phyloP scores from a whole-genome alignment of 2,329 filamentous ascomycete genomes.

The Microcyclosporella mali region DNA sequence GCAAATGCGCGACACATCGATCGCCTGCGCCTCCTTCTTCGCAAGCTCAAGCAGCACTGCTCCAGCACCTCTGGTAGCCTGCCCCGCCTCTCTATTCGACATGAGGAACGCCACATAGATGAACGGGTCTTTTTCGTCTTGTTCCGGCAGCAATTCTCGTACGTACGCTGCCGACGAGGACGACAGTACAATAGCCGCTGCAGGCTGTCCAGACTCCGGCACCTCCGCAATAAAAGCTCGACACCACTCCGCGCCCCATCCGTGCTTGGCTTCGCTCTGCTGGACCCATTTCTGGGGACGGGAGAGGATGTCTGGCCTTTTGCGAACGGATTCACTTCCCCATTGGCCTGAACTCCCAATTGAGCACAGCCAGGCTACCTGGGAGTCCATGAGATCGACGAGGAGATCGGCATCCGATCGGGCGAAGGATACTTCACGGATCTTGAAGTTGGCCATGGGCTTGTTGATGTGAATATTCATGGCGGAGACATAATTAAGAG shows the following conservation, averaged over 20 bases:
- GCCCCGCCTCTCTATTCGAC: conserved; percentile 11
- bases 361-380: conserved; percentile 11
- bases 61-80: conserved; percentile 9
- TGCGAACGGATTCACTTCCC: conserved; percentile 9
- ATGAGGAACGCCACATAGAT: conserved; percentile 15
- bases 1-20: conserved; percentile 10
- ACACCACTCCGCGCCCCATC: conserved; percentile 9
- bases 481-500: no score
- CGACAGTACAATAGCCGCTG: conserved; percentile 12
- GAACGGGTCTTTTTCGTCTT: conserved; percentile 14
- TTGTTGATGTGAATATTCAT: no score
- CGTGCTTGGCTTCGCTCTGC: conserved; percentile 4
- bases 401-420: conserved; percentile 11
- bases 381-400: conserved; percentile 16
- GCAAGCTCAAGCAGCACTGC: conserved; percentile 11
- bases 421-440: conserved; percentile 12
- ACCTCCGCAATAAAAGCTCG: conserved; percentile 12
- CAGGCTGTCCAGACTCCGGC: conserved; percentile 1
- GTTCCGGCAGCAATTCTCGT: conserved; percentile 59
- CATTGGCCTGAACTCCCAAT: conserved; percentile 17
- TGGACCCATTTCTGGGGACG: conserved; percentile 6
- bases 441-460: conserved; percentile 1
- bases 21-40: conserved; percentile 2
- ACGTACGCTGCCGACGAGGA: conserved; percentile 11
- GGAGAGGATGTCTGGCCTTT: conserved; percentile 3